A percentile compares a stretch with the other conserved stretches of the same genome.
phyloP scores from a whole-genome alignment of 1,284 basidiomycete species.

The Erythrobasidium hasegawianum region DNA sequence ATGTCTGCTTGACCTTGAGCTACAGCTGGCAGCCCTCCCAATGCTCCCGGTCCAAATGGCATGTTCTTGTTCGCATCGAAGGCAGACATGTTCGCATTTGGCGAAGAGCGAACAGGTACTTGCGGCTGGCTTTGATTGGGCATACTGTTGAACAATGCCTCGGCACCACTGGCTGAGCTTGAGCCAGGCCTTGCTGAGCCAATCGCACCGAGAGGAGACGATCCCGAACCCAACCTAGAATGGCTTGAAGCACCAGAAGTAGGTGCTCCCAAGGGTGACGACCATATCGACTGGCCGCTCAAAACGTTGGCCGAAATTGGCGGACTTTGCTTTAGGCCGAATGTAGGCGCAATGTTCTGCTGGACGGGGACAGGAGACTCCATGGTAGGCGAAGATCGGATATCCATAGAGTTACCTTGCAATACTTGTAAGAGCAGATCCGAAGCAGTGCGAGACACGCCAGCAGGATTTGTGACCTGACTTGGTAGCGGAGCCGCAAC shows the following conservation, averaged over 20 bases:
- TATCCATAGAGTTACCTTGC: conserved; percentile 30
- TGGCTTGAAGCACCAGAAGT: background rate
- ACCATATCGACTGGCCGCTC: conserved; percentile 19
- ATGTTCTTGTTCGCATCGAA: conserved; percentile 6
- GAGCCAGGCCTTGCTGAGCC: background rate
- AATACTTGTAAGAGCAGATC: conserved; percentile 35
- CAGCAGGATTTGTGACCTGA: background rate
- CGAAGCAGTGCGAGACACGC: conserved; percentile 21
- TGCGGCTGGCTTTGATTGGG: conserved; percentile 25
- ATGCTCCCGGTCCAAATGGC: background rate
- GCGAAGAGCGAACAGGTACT: conserved; percentile 6
- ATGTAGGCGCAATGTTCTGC: background rate
- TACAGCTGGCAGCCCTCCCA: background rate
- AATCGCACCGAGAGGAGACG: background rate
- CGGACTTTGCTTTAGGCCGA: background rate
- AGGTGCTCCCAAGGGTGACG: background rate
- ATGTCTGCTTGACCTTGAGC: conserved; percentile 11
- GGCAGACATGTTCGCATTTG: conserved; percentile 4
- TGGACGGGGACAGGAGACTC: background rate
- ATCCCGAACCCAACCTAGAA: background rate
- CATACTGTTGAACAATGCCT: conserved; percentile 35
- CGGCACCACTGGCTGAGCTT: conserved; percentile 6
- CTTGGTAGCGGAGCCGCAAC: background rate
- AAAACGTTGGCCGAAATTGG: background rate
- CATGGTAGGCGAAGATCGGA: conserved; percentile 1